These are phyloP conservation scores for Penicillium frequentans DNA, from an alignment of 2,329 filamentous ascomycete genomes.

Conservation along the genomic window DNA sequence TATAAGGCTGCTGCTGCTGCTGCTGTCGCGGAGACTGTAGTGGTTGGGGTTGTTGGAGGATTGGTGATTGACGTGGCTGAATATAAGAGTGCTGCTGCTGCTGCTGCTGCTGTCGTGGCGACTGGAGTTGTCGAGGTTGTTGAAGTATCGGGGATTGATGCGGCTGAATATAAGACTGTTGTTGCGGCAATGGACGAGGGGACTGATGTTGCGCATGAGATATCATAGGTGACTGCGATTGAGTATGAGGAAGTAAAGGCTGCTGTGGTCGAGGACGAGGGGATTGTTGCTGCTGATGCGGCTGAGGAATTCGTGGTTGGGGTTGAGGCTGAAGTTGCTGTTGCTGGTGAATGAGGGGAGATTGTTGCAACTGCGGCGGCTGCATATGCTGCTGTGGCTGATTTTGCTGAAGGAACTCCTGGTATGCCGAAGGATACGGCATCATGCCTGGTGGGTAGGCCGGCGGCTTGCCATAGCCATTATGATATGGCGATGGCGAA, in stretches of 20 bases:
- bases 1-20: slow-evolving; percentile 10
- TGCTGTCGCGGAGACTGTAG: neutral
- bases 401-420: slow-evolving; percentile 28
- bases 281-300: slow-evolving; percentile 16
- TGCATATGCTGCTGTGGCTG: slow-evolving; percentile 16
- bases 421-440: slow-evolving; percentile 29
- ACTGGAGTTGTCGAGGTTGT: slow-evolving; percentile 7
- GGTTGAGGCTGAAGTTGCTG: slow-evolving; percentile 34
- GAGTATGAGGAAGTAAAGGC: slow-evolving; percentile 22
- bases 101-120: slow-evolving; percentile 13
- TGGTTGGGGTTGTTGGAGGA: neutral
- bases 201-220: slow-evolving; percentile 20
- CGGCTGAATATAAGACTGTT: neutral
- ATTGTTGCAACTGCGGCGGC: slow-evolving; percentile 16
- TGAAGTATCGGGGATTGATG: slow-evolving; percentile 1
- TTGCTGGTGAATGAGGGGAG: slow-evolving; percentile 27
- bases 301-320: slow-evolving; percentile 22
- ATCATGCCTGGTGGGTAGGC: slow-evolving; percentile 36
- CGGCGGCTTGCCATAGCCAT: slow-evolving; percentile 38
- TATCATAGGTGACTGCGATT: slow-evolving; percentile 19
- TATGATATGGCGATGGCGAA: slow-evolving; percentile 24
- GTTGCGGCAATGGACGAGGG: slow-evolving; percentile 21
- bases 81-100: neutral
- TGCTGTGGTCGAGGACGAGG: slow-evolving; percentile 19
- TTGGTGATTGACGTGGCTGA: neutral